Evolutionary conservation across 208 protist genomes (phyloP), one percentile per base, ranked within the genome.

Genomic region (Crithidia sp.): DNA sequence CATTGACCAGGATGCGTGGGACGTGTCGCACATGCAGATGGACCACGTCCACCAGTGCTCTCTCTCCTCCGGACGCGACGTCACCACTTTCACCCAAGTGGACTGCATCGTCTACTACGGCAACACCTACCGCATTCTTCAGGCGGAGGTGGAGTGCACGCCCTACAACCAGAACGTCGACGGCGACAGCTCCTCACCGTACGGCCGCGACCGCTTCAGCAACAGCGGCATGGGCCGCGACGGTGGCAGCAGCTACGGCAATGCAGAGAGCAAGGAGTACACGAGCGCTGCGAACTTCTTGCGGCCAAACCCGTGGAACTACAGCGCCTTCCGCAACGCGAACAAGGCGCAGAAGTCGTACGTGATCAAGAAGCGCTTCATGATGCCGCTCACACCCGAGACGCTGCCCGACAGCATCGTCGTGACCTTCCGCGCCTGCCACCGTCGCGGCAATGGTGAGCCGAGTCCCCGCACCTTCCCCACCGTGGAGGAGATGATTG

Each of bases 11-110:
- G 74, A 83, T 3, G 80, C 90, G 43, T 97, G 92, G 90, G 65
- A 83, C 60, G 61, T 97, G 17, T 16, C 92, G 12, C 78, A 91
- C 50, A 71, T 79, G 37, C 79, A 83, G 60, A 83, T 87, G 76
- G 87, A 95, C 63, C 80, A 90, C 36, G 45, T 97, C 8, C 76
- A 85, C 60, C 83, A 93, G 76, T 85, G 84, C 54, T 97, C 92
- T 5, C 74, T 83, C 16, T 83, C 90, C 17, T 94, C 89, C 7
- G 77, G 81, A n/a, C 64, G 86, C 9, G 54, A 82, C n/a, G 84
- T 95, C 47, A 86, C 69, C 66, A 93, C 83, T 56, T 71, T 84
- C 19, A 90, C 90, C 17, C 75, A 87, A 56, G 76, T 88, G 14
- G 67, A 74, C 12, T 97, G 92, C 72, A 62, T 82, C 28, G 82